Evolutionary conservation across 495 filamentous ascomycete genomes (phyloP).

Genomic region (Symbiotaphrina buchneri): DNA sequence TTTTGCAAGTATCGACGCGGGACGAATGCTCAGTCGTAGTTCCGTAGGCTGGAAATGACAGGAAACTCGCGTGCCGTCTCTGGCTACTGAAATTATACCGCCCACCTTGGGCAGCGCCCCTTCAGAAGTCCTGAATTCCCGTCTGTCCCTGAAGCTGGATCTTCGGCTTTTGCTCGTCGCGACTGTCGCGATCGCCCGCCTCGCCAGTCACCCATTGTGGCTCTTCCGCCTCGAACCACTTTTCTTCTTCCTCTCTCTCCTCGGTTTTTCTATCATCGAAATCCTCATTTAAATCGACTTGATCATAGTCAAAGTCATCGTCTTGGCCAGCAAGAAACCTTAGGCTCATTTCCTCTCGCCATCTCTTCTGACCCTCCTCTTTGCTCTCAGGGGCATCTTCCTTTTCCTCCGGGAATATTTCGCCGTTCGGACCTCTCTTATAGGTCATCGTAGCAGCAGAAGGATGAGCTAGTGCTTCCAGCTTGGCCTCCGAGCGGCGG

Average conservation of each 20-base stretch:
- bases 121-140: slow-evolving; percentile 61
- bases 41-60: no score
- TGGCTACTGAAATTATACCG: no score
- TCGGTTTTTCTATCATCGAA: slow-evolving; percentile 38
- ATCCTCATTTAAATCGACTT: slow-evolving; percentile 46
- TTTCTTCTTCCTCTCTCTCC: slow-evolving; percentile 32
- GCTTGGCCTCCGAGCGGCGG: slow-evolving; percentile 46
- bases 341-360: slow-evolving; percentile 42
- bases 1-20: no score
- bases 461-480: slow-evolving; percentile 35
- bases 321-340: slow-evolving; percentile 53
- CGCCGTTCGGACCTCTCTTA: slow-evolving; percentile 20
- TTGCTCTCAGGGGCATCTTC: slow-evolving; percentile 32
- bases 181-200: slow-evolving; percentile 5
- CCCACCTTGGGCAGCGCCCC: neutral
- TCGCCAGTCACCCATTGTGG: slow-evolving; percentile 33
- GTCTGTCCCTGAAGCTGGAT: slow-evolving; percentile 39
- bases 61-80: no score
- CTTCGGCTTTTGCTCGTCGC: slow-evolving; percentile 13
- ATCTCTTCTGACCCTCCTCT: slow-evolving; percentile 40
- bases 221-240: slow-evolving; percentile 60
- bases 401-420: slow-evolving; percentile 31
- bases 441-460: slow-evolving; percentile 23
- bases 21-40: no score
- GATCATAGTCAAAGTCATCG: slow-evolving; percentile 49